Evolutionary conservation across 805 yeast species (phyloP).

Genomic region (Nakazawaea holstii): DNA sequence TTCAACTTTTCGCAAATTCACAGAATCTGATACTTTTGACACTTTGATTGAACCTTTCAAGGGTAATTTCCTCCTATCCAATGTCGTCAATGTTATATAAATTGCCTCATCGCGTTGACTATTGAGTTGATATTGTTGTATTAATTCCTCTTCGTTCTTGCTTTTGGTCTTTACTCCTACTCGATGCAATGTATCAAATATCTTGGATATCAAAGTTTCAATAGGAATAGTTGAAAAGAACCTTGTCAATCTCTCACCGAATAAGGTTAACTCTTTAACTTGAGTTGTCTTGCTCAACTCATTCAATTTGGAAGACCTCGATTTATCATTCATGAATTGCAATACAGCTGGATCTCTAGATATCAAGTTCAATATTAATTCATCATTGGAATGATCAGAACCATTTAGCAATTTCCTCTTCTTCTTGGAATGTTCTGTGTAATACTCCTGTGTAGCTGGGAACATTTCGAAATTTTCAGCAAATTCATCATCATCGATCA

Average conservation of each 20-base stretch:
- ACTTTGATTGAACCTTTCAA: constrained; percentile 44
- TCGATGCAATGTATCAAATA: constrained; percentile 36
- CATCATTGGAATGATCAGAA: constrained; percentile 23
- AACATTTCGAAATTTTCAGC: constrained; percentile 18
- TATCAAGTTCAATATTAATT: constrained; percentile 30
- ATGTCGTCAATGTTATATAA: constrained; percentile 19
- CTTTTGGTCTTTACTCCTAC: constrained; percentile 29
- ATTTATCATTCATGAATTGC: constrained; percentile 33
- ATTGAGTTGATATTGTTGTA: constrained; percentile 15
- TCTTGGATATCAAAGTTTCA: constrained; percentile 34
- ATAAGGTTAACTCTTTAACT: constrained; percentile 19
- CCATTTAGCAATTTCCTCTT: constrained; percentile 21
- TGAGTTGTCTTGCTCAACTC: constrained; percentile 17
- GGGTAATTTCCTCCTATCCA: constrained; percentile 39
- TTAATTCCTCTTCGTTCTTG: constrained; percentile 5
- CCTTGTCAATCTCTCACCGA: constrained; percentile 43
- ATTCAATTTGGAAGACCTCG: constrained; percentile 12
- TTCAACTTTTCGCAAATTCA: constrained; percentile 41
- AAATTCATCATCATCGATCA: constrained; percentile 32
- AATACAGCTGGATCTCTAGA: constrained; percentile 46
- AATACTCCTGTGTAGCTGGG: constrained; percentile 37
- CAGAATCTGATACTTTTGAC: constrained; percentile 29
- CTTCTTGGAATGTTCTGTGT: constrained; percentile 31
- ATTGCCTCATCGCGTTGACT: constrained; percentile 19
- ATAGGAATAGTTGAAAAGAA: constrained; percentile 43